Conservation (phyloP, 768 basidiomycete genomes). For the Astraeus odoratus region DNA sequence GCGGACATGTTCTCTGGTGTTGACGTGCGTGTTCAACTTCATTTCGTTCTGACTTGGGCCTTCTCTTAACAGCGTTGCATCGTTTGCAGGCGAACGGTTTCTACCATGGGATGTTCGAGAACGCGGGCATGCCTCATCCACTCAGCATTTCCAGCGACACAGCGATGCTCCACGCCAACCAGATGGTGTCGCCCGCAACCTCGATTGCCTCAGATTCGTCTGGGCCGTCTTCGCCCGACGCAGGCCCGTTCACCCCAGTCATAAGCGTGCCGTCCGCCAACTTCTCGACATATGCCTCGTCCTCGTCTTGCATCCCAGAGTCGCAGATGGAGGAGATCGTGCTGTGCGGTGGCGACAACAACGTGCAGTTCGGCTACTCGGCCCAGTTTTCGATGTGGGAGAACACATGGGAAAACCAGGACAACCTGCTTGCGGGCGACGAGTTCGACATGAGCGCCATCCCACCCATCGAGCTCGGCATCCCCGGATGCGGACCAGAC, state of each 20-base stretch:
- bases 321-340: constrained; percentile 9
- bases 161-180: constrained; percentile 34
- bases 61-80: background rate
- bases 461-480: constrained; percentile 55
- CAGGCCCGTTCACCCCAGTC: constrained; percentile 44
- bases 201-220: constrained; percentile 41
- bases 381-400: constrained; percentile 26
- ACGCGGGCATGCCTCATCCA: constrained; percentile 29
- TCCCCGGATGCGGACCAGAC: constrained; percentile 37
- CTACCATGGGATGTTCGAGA: constrained; percentile 41
- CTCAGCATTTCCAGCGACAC: constrained; percentile 34
- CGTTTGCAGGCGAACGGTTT: constrained; percentile 41
- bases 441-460: constrained; percentile 65
- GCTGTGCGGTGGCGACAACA: constrained; percentile 18
- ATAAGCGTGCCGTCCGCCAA: constrained; percentile 11
- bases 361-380: constrained; percentile 22
- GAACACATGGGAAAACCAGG: constrained; percentile 29
- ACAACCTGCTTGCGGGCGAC: constrained; percentile 41
- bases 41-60: constrained; percentile 4
- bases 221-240: constrained; percentile 44
- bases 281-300: constrained; percentile 4
- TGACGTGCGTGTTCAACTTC: constrained; percentile 33
- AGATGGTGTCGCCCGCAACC: constrained; percentile 45
- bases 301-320: constrained; percentile 1
- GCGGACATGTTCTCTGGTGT: constrained; percentile 24